Percentiles rank a stretch among this genome's conserved stretches.
These are phyloP conservation scores for Aureobasidium sp. DNA, from an alignment of 2,329 filamentous ascomycete genomes.

Conservation along the genomic window DNA sequence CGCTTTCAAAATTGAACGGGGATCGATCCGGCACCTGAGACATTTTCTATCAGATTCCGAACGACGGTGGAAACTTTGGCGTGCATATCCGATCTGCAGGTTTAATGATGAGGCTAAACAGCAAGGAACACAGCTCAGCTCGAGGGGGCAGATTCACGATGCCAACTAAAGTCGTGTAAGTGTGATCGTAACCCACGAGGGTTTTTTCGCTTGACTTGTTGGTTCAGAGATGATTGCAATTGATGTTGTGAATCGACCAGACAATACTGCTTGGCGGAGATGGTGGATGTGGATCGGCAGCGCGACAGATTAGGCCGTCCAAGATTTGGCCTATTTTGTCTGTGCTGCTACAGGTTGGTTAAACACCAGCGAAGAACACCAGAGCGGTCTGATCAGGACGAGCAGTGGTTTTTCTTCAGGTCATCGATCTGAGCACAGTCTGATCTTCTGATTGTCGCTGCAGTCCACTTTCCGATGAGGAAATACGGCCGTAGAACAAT, in stretches of 20 bases:
- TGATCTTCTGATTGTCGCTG: background rate
- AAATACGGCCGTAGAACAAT: background rate
- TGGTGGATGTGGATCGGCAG: slow-evolving; percentile 10
- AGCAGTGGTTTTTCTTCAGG: no score
- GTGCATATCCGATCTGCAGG: slow-evolving; percentile 13
- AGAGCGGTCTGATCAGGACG: background rate
- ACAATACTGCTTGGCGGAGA: slow-evolving; percentile 9
- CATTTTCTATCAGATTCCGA: no score
- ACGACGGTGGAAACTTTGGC: background rate
- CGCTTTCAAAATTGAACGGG: background rate
- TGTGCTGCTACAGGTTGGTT: slow-evolving; percentile 1
- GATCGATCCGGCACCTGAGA: background rate
- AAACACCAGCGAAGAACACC: background rate
- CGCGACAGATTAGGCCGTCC: slow-evolving; percentile 9
- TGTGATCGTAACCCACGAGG: background rate
- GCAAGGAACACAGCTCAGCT: background rate
- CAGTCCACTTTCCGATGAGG: background rate
- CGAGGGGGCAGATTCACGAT: background rate
- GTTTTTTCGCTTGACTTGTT: background rate
- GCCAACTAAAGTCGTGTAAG: background rate
- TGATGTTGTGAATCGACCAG: background rate
- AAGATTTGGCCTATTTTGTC: background rate
- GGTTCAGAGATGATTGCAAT: background rate
- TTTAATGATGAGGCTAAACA: background rate
- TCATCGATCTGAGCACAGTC: background rate